Base-by-base conservation (phyloP, 768 basidiomycete genomes). In the Boletus coccyginus region DNA sequence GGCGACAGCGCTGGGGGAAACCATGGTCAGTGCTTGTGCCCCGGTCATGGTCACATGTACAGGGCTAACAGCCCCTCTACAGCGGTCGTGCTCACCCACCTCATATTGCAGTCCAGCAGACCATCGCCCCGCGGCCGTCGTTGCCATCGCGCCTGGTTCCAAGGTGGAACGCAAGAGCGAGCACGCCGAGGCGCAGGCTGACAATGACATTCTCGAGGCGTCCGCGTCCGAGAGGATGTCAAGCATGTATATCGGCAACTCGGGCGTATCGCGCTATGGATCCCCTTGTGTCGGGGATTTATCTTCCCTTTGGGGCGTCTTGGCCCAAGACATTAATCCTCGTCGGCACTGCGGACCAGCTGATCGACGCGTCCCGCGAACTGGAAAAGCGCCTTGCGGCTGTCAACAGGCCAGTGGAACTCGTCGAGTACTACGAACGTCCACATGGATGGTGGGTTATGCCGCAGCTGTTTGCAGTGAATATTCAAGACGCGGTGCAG, bases 81-180 rank as follows among this genome's bases (percentile, higher is more conserved):
- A 36, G 35, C 35, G 35, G 6, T 36, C 35, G 35, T 36, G 35
- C 7, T 36, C 14, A 16, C 35, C 27, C 68, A 69, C 40, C 62
- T 71, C 24, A 67, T 82, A 39, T 73, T 77, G 56, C 86, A 88
- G 71, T 83, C 84, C 24, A 81, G n/a, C 65, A 46, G 72, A 44
- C 72, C 73, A 5, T 73, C 86, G 36, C 81, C 83, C 42, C 66
- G 71, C 0, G 83, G 87, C n/a, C 58, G 70, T 90, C 59, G 72
- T 82, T 27, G 71, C 86, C 19, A 75, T 89, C 32, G 74, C 85
- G 0, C 88, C 88, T 0, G 7, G 0, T 6, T 17, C 52, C 7
- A 46, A 24, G 8, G 67, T 63, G 4, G 50, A 60, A 10, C 2
- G 0, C 16, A 1, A 19, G 14, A 52, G 50, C 42, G 57, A 58